Percentiles rank a stretch among this genome's conserved stretches.
These are phyloP conservation scores for Pluteus cervinus DNA, from an alignment of 768 basidiomycete species.

Conservation along the genomic window DNA sequence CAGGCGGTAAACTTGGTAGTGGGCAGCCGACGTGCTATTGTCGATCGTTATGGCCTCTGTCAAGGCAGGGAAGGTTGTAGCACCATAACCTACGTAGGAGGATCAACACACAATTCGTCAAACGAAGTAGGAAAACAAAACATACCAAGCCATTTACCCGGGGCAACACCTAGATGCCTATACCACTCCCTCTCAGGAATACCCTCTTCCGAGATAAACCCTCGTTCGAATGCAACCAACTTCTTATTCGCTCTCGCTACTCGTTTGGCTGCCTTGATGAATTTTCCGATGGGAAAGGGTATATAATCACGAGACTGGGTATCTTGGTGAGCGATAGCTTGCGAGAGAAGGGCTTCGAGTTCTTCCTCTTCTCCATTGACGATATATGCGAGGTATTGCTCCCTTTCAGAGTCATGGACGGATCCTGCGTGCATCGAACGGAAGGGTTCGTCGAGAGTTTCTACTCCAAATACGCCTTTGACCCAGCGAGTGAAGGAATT, in stretches of 20 bases:
- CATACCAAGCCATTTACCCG: conserved; percentile 79
- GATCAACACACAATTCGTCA: background rate
- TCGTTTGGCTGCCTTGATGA: conserved; percentile 54
- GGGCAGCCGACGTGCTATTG: conserved; percentile 52
- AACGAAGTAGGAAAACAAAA: conserved; percentile 2
- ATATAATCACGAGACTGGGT: conserved; percentile 13
- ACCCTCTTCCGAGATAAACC: conserved; percentile 74
- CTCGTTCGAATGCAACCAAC: conserved; percentile 66
- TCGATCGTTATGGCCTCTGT: conserved; percentile 74
- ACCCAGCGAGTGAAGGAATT: conserved; percentile 26
- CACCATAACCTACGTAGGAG: conserved; percentile 58
- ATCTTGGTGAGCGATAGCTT: conserved; percentile 5
- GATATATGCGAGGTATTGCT: conserved; percentile 23
- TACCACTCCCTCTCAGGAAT: conserved; percentile 85
- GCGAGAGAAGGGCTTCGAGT: conserved; percentile 4
- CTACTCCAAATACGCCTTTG: conserved; percentile 32
- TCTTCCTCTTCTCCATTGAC: conserved; percentile 9
- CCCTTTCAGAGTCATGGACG: no score
- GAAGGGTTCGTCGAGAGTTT: conserved; percentile 19
- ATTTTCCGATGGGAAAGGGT: conserved; percentile 30
- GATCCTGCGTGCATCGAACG: no score
- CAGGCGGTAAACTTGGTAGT: conserved; percentile 56
- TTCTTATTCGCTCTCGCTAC: conserved; percentile 59
- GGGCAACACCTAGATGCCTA: conserved; percentile 78
- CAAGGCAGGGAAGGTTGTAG: conserved; percentile 77